A percentile compares a stretch with the other conserved stretches of the same genome.
phyloP scores from a whole-genome alignment of 805 yeast genomes.

The Candida yuanshanica region DNA sequence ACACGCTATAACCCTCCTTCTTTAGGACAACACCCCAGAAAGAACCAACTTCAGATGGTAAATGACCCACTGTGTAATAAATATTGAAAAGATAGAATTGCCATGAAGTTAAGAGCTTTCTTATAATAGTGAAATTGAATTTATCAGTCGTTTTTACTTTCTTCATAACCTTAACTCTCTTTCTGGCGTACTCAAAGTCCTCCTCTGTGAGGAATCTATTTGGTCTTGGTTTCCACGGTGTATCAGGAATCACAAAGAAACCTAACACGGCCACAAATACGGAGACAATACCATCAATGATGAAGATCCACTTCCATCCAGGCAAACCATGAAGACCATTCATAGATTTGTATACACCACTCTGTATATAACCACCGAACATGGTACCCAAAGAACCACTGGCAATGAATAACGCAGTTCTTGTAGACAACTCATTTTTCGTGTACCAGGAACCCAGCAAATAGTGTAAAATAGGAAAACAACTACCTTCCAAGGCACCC shows the following conservation, averaged over 20 bases:
- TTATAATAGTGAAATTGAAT: background rate
- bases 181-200: constrained; percentile 1
- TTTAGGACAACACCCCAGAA: background rate
- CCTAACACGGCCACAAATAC: constrained; percentile 32
- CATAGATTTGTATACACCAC: constrained; percentile 15
- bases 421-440: constrained; percentile 8
- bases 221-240: constrained; percentile 14
- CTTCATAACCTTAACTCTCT: background rate
- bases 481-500: constrained; percentile 31
- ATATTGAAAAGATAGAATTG: constrained; percentile 2
- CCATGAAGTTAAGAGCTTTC: constrained; percentile 1
- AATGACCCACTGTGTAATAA: background rate
- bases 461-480: constrained; percentile 15
- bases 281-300: constrained; percentile 8
- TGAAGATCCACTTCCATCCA: constrained; percentile 62
- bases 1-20: constrained; percentile 1
- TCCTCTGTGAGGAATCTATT: background rate
- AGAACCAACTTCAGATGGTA: background rate
- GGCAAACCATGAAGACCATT: constrained; percentile 38
- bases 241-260: constrained; percentile 38
- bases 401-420: constrained; percentile 14
- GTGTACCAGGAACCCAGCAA: constrained; percentile 14
- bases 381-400: constrained; percentile 12
- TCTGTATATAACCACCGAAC: constrained; percentile 15
- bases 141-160: constrained; percentile 1